Base-by-base conservation (phyloP, 2,329 filamentous ascomycete species). In the Monosporascus sp. region DNA sequence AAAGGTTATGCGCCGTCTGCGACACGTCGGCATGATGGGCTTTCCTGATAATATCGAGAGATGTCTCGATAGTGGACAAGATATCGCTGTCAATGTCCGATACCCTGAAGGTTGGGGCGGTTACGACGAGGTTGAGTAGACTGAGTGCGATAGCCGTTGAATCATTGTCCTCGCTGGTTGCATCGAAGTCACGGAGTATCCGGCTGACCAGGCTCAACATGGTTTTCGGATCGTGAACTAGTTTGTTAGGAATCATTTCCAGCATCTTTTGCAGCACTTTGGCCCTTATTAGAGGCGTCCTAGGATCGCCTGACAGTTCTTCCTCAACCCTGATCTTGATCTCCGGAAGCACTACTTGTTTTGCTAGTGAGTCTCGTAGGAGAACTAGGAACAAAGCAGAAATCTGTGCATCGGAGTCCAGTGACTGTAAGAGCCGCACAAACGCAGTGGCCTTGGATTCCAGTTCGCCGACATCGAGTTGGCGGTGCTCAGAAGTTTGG, bases 241-340 rank as follows among this genome's bases (percentile, higher is more conserved):
- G 74, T 56, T 81, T 83, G 22, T 85, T 80, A 1, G 84, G 79
- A 46, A 85, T 78, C 46, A 73, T 77, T 24, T 81, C 79, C 67
- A 89, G 82, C 69, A 90, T 77, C 36, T 77, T 79, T 61, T 88
- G 84, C 7, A 89, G 73, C 1, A 89, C 68, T 48, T 83, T 83
- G 5, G 84, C 74, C 56, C 87, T 77, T 6, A 79, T 67, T 1
- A 90, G 69, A 4, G 75, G 73, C 5, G 63, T 64, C 3, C 82
- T 54, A 0, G 79, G 71, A 46, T 81, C 74, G 1, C 66, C 60
- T 1, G 61, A 51, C 4, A 69, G 60, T 2, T 72, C 65, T 20
- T 69, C 60, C 9, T 64, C 53, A 5, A 65, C 56, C n/a, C 66
- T 63, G 9, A 65, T 51, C 34, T 60, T 51, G 51, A 72, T 69